Evolutionary conservation across 2,329 filamentous ascomycete species (phyloP), one percentile per base, ranked within the genome.

Genomic region (Fusarium sp.): DNA sequence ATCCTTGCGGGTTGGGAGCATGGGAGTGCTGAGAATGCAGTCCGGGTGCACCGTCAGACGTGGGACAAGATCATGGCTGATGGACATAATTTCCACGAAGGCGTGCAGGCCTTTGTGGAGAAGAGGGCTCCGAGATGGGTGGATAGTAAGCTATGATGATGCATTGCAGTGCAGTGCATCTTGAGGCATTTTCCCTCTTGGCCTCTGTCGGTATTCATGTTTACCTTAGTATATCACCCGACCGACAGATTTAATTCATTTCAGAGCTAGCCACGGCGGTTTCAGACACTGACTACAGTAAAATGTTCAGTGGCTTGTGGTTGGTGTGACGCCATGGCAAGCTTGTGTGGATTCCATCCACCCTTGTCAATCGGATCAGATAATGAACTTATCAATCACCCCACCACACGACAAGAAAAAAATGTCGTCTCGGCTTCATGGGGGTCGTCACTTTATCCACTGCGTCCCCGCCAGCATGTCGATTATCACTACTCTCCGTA

Each of bases 11-110:
- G 90, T 0, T 93, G 91, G 91, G 91, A 93, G 76, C 5, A 80
- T 89, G 27, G 88, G 88, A 30, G 90, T 88, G 5, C 89, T 89
- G 78, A 86, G 6, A 92, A 88, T 42, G 84, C 83, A 52, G 76
- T 87, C 67, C 78, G 92, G 49, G 81, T 84, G 38, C 85, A 88
- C 59, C 84, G 85, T 37, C 73, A 75, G 55, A 74, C 69, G 6
- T 88, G 89, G 85, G 89, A 87, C 75, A 83, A 83, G 55, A 83
- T 83, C 65, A 84, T 94, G 59, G 83, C 89, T 70, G 84, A 83
- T 9, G 90, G 88, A 0, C 88, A 91, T 73, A 94, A 94, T 80
- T 88, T 93, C 77, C 86, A 85, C 50, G 91, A 94, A 80, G 92
- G 92, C 0, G 83, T 94, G 33, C 84, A 77, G 79, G 91, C 91